Base-by-base conservation (phyloP, 306 rosid genomes). In the Luffa aegyptiaca region DNA sequence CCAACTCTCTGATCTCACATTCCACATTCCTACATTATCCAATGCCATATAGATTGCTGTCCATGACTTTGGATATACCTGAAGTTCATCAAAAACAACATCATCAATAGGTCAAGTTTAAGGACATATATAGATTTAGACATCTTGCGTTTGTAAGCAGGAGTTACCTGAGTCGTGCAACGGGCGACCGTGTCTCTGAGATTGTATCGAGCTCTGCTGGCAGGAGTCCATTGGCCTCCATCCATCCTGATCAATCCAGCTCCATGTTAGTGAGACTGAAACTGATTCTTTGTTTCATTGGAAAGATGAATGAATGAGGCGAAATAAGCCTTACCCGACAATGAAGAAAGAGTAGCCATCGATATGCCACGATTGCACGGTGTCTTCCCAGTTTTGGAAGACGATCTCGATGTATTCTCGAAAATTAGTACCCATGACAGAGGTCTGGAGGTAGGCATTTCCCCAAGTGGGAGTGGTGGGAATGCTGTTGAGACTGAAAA, bases 1-100 rank as follows among this genome's bases (percentile, higher is more conserved):
- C 97, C 99, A 95, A 70, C 90, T 85, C 87, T 93, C 92, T 1
- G 99, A 91, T 85, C 99, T 90, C 66, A 95, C 84, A 81, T 92
- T 93, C 98, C 98, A 95, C 93, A 95, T 91, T 85, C 98, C 98
- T 45, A 93, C 97, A 56, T 88, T 95, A 93, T 95, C 98, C 65
- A 95, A 79, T 0, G 98, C 86, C 82, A 95, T 76, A 87, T 87
- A 95, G 78, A 95, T 84, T 56, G 97, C 98, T 2, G 98, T 95
- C 97, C 98, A 95, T 51, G 98, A 56, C 82, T 46, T 89, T 0
- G 97, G 97, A 64, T 93, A 93, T 16, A 93, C 97, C 94, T 93
- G 89, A 70, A 85, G 56, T 73, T 74, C 51, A 31, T n/a, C 3
- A 12, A 49, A 69, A 42, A n/a, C n/a, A 9, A 17, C 16, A 35